Conservation (phyloP, 345 rosid species). For the Ceriops zippeliana region DNA sequence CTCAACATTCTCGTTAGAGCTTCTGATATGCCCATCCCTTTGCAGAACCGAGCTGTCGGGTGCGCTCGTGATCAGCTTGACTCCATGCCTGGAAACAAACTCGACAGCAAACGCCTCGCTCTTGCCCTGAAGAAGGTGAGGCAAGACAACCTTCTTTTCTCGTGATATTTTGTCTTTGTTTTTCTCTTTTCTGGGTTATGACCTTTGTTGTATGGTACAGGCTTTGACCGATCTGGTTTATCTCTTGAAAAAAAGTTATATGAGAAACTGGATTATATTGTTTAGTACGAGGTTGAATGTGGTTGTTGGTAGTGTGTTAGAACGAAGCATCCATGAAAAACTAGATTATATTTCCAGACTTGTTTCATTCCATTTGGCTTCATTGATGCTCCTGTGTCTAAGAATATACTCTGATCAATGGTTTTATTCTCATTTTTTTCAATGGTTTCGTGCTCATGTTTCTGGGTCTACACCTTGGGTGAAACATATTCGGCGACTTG, state of each 20-base stretch:
- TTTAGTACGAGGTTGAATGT: no score
- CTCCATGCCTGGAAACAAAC: constrained; percentile 57
- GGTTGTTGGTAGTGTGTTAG: no score
- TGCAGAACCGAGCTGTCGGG: constrained; percentile 67
- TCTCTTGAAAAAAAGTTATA: no score
- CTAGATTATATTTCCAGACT: background rate
- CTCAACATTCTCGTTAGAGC: constrained; percentile 76
- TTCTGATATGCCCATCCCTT: constrained; percentile 68
- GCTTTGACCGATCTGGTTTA: background rate
- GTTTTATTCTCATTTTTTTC: background rate
- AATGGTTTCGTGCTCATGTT: no score
- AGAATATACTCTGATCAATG: background rate
- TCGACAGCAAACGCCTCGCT: constrained; percentile 87
- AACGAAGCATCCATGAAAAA: background rate
- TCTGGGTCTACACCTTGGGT: no score
- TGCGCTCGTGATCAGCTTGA: constrained; percentile 79
- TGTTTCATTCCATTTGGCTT: background rate
- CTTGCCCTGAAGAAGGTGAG: constrained; percentile 82
- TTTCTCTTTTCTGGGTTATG: background rate
- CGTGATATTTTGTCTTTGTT: background rate
- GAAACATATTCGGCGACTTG: no score
- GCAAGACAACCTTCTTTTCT: background rate
- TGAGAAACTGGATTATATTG: no score
- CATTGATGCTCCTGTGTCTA: no score
- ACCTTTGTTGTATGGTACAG: no score